A percentile compares a stretch with the other conserved stretches of the same genome.
Evolutionary conservation across 257 asterid species (phyloP).

Genomic region (Petunia secreta): DNA sequence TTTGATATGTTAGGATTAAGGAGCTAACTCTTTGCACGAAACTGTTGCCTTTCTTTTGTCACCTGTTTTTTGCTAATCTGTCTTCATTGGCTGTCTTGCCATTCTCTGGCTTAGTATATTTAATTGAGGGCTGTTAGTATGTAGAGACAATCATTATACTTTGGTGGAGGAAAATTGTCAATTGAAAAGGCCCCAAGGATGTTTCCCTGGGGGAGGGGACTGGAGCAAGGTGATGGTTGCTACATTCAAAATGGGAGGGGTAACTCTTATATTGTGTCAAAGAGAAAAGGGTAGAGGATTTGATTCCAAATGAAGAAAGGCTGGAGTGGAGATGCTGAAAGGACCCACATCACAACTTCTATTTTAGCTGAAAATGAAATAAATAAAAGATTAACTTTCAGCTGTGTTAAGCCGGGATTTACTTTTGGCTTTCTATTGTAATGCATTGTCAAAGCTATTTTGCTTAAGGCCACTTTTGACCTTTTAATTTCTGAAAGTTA

Average conservation of each 20-base stretch:
- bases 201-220: not conserved
- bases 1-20: not conserved
- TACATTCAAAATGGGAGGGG: not conserved
- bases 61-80: not conserved
- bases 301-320: not conserved
- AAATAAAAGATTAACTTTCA: not conserved
- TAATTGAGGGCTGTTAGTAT: not conserved
- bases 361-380: not conserved
- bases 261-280: not conserved
- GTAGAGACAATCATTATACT: constrained; percentile 1
- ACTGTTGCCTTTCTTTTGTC: not conserved
- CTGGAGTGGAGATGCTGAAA: not conserved
- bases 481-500: not conserved
- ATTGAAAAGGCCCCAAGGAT: not conserved
- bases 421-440: not conserved
- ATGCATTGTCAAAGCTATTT: not conserved
- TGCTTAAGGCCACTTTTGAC: not conserved
- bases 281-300: not conserved
- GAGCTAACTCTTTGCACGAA: not conserved
- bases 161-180: not conserved
- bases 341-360: not conserved
- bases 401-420: not conserved
- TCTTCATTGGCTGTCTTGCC: not conserved
- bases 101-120: not conserved
- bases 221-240: not conserved